Base-by-base conservation (phyloP, 2,329 filamentous ascomycete genomes). In the Pseudogymnoascus sp. region DNA sequence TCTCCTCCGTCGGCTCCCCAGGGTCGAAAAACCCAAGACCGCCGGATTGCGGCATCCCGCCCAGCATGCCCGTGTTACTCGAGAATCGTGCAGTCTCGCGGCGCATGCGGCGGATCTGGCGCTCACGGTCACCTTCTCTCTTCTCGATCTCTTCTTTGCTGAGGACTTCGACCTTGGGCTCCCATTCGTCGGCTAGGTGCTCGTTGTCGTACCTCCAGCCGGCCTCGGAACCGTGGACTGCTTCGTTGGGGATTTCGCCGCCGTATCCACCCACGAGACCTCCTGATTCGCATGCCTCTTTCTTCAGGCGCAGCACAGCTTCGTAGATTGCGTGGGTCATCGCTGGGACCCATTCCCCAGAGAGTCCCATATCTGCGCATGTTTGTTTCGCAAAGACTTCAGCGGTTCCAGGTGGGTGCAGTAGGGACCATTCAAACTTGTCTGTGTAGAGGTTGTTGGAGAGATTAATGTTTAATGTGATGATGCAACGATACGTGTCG, bases 251-350 rank as follows among this genome's bases (percentile, higher is more conserved):
- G 60, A 96, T 87, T 66, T 96, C 91, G 12, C 79, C 77, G 7
- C 84, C 84, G 16, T 79, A 87, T 42, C 89, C 89, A 14, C 85
- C 82, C n/a, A 96, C 87, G 6, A 97, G 78, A 1, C 92, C 92
- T 38, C 91, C 92, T 40, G 91, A 91, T 74, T 97, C 95, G 71
- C 93, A 96, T 0, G 93, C 91, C 73, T 97, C 95, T 76, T 99
- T 99, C 78, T 97, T 97, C 34, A 97, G 79, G 56, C 90, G 89
- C 66, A 97, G 76, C 0, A 96, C 92, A 8, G 95, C 90, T 76
- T 99, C 95, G 75, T 97, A 97, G 69, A 99, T 97, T 36, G 93
- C 95, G 73, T 97, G 93, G 12, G 95, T 91, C 79, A 99, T 91
- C 31, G 91, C 91, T 2, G 92, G 90, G 4, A 96, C 86, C 92